Conservation (phyloP, 768 basidiomycete species). For the Naganishia kalamii region DNA sequence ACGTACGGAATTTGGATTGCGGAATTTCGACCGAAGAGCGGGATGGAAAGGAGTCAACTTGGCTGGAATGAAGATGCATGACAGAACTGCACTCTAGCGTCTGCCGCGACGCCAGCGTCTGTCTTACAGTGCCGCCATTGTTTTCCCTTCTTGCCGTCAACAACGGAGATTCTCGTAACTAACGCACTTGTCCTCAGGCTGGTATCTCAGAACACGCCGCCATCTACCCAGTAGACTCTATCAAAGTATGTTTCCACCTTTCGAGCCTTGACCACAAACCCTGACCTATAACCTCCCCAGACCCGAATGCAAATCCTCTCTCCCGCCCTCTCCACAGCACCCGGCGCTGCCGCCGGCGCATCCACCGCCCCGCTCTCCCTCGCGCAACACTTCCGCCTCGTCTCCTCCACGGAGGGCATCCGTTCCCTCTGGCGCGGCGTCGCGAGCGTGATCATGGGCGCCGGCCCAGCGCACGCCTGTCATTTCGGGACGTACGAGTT, state of each 20-base stretch:
- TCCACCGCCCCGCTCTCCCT: conserved; percentile 28
- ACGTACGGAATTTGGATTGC: too few relatives aligned
- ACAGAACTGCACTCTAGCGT: too few relatives aligned
- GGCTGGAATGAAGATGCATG: too few relatives aligned
- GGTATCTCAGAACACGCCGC: conserved; percentile 98
- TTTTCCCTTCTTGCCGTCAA: not conserved
- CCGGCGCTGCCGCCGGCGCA: conserved; percentile 18
- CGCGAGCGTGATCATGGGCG: conserved; percentile 88
- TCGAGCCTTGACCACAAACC: not conserved
- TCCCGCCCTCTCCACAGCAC: conserved; percentile 26
- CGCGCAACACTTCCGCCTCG: conserved; percentile 48
- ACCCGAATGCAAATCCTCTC: conserved; percentile 91
- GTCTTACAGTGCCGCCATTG: too few relatives aligned
- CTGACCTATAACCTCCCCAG: conserved; percentile 49
- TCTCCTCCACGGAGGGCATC: conserved; percentile 89
- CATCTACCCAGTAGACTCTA: conserved; percentile 97
- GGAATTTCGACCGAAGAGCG: too few relatives aligned
- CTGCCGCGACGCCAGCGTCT: too few relatives aligned
- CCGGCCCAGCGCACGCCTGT: conserved; percentile 94
- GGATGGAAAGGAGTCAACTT: too few relatives aligned
- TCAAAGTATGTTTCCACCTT: conserved; percentile 63
- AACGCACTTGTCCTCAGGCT: conserved; percentile 48
- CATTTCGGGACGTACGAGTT: conserved; percentile 96
- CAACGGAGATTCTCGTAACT: not conserved
- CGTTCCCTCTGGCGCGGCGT: conserved; percentile 92